phyloP scores from a whole-genome alignment of 2,329 filamentous ascomycete genomes.

The Epicoccum nigrum region DNA sequence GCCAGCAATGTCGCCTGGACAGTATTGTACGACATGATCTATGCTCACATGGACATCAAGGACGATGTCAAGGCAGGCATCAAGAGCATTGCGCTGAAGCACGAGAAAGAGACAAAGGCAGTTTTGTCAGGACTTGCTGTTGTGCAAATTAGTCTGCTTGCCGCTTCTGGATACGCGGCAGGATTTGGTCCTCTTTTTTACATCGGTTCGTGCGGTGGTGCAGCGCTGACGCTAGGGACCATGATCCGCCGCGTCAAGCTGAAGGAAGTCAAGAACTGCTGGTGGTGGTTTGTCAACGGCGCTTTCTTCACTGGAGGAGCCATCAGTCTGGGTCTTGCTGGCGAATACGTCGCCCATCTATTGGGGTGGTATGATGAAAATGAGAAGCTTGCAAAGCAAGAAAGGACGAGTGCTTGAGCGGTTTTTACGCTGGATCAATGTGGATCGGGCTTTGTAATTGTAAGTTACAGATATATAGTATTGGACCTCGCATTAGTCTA shows the following conservation, averaged over 20 bases:
- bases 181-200: constrained; percentile 66
- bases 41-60: constrained; percentile 89
- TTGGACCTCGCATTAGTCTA: too few relatives aligned
- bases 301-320: constrained; percentile 67
- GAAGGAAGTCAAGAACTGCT: constrained; percentile 63
- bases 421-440: too few relatives aligned
- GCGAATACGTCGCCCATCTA: constrained; percentile 56
- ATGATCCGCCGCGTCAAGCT: constrained; percentile 67
- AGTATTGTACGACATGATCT: constrained; percentile 89
- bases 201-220: constrained; percentile 63
- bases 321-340: constrained; percentile 61
- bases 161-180: constrained; percentile 69
- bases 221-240: constrained; percentile 58
- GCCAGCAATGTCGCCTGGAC: constrained; percentile 84
- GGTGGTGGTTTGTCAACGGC: constrained; percentile 70
- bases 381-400: constrained; percentile 12
- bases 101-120: constrained; percentile 77
- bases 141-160: constrained; percentile 72
- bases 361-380: constrained; percentile 32
- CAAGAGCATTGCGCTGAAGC: constrained; percentile 83
- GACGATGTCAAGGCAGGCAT: constrained; percentile 87
- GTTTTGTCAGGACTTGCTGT: constrained; percentile 74
- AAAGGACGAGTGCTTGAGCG: background rate
- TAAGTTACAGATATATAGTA: too few relatives aligned
- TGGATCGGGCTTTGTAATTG: too few relatives aligned